phyloP scores from a whole-genome alignment of 768 basidiomycete species.

The Tubosaeta sp. region DNA sequence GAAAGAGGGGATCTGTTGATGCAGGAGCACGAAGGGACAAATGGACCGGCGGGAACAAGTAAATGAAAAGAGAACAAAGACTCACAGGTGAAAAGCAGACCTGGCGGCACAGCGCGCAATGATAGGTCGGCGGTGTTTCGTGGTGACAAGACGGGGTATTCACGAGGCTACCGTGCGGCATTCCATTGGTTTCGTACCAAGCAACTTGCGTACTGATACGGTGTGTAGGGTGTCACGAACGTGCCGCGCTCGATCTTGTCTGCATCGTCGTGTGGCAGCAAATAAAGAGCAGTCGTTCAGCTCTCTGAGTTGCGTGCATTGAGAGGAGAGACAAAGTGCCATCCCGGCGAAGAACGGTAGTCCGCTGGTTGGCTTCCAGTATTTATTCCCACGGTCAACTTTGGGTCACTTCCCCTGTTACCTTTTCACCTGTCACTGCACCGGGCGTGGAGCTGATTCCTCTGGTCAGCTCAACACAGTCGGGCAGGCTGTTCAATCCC shows the following conservation, averaged over 20 bases:
- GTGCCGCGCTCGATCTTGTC: not conserved
- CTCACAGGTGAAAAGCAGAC: not conserved
- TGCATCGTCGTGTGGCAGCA: too few relatives aligned
- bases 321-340: too few relatives aligned
- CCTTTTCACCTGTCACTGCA: too few relatives aligned
- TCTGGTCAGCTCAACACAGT: too few relatives aligned
- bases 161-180: slow-evolving; percentile 17
- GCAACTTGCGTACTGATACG: not conserved
- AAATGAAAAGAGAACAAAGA: not conserved
- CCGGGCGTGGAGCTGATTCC: too few relatives aligned
- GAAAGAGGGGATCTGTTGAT: not conserved
- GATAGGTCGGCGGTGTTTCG: not conserved
- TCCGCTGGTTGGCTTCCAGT: too few relatives aligned
- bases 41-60: not conserved
- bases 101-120: slow-evolving; percentile 3
- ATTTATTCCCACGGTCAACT: too few relatives aligned
- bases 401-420: too few relatives aligned
- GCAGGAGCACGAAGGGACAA: not conserved
- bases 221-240: not conserved
- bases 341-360: too few relatives aligned
- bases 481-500: too few relatives aligned
- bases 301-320: too few relatives aligned
- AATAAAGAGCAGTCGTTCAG: not conserved
- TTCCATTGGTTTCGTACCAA: slow-evolving; percentile 2
- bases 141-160: slow-evolving; percentile 15